phyloP scores from a whole-genome alignment of 371 early-diverging fungal species.

The Mortierella sp. region DNA sequence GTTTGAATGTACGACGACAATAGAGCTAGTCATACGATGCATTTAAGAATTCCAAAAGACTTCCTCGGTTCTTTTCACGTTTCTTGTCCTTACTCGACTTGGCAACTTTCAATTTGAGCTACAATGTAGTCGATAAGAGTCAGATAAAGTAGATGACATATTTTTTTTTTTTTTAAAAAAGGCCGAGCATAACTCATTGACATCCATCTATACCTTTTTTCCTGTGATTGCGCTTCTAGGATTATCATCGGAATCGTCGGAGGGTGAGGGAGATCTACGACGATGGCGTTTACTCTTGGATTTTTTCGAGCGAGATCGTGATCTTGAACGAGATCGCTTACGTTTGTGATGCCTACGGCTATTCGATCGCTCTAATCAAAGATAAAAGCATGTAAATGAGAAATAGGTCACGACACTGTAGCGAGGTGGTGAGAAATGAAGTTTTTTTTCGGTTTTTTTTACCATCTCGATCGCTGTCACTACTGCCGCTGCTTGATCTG shows the following conservation, averaged over 20 bases:
- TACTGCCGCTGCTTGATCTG: conserved; percentile 8
- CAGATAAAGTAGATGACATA: conserved; percentile 1
- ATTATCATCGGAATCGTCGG: conserved; percentile 43
- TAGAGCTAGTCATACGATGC: conserved; percentile 36
- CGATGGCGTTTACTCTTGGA: conserved; percentile 51
- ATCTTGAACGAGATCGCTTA: conserved; percentile 54
- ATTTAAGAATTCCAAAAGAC: conserved; percentile 44
- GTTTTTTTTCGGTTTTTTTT: not conserved
- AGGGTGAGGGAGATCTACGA: conserved; percentile 35
- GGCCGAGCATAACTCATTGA: not conserved
- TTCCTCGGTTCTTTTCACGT: conserved; percentile 52
- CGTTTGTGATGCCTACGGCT: conserved; percentile 29
- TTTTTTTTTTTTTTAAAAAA: too few relatives aligned
- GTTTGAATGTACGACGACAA: not conserved
- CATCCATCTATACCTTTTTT: conserved; percentile 23
- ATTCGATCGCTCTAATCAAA: conserved; percentile 27
- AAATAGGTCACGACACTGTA: not conserved
- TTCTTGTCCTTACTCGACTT: conserved; percentile 56
- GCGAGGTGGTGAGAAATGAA: not conserved
- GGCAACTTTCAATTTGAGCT: conserved; percentile 51
- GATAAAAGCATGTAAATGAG: not conserved
- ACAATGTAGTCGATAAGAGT: not conserved
- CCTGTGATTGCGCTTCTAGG: conserved; percentile 51
- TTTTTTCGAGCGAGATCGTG: conserved; percentile 39
- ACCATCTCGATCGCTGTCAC: conserved; percentile 26